These are phyloP conservation scores for Austroboletus niveus DNA, from an alignment of 1,284 basidiomycete genomes.

Conservation along the genomic window DNA sequence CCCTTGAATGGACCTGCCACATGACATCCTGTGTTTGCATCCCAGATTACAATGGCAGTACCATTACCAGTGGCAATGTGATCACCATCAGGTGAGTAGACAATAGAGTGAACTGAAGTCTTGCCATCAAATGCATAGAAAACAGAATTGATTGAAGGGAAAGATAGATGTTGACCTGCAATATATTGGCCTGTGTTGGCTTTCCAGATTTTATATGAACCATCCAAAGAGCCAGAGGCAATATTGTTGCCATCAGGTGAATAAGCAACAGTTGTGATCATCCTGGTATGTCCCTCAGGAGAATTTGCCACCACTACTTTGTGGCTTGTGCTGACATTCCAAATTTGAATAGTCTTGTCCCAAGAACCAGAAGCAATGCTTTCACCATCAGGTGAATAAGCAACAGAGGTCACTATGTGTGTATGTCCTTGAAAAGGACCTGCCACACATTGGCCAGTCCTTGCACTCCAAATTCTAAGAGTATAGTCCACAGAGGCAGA, in stretches of 20 bases:
- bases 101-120: background rate
- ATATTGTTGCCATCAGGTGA: background rate
- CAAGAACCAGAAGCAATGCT: background rate
- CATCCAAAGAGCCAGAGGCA: conserved; percentile 16
- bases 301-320: background rate
- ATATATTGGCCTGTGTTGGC: conserved; percentile 7
- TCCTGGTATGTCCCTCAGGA: background rate
- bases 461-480: no score
- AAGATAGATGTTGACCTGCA: background rate
- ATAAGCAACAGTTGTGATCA: background rate
- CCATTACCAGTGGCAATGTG: conserved; percentile 2
- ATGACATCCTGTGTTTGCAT: conserved; percentile 6
- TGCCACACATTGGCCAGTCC: no score
- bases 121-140: no score
- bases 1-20: background rate
- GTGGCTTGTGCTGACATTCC: conserved; percentile 12
- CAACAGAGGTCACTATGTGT: conserved; percentile 1
- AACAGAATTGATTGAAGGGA: no score
- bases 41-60: conserved; percentile 1
- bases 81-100: background rate
- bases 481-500: no score
- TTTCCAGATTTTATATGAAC: conserved; percentile 16
- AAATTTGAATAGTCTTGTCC: background rate
- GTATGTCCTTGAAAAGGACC: no score
- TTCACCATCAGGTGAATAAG: conserved; percentile 11